Evolutionary conservation across 495 filamentous ascomycete species (phyloP), one percentile per base, ranked within the genome.

Genomic region (Entonaema liquescens): DNA sequence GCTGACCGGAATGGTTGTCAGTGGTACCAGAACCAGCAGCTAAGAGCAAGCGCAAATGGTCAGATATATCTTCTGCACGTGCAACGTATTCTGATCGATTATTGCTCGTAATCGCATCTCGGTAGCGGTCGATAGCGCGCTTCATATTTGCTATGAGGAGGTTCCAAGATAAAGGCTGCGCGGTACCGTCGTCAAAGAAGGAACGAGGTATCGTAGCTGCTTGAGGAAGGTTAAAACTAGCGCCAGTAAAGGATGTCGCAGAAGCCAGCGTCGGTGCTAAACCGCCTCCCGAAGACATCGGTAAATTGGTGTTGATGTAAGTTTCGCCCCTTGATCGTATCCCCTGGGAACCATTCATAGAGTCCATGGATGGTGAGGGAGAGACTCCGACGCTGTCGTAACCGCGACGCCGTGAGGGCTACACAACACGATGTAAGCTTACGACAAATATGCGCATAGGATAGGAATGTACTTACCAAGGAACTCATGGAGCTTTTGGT

Each of bases 1-100:
- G 95, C 68, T 97, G 95, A 49, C 96, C 96, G 11, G 95, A 99
- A 77, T 99, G 95, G 73, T 98, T 98, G 77, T 99, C 95, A 1
- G 95, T 99, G 3, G 95, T 98, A 56, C 93, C 93, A 8, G 95
- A 99, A 3, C 94, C 95, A 54, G 96, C 96, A 31, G 93, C 93
- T 44, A 99, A 87, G n/a, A 99, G 86, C 74, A 98, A 86, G 42
- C 95, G 91, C 44, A 98, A 84, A 79, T 98, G 94, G 76, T 99
- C 96, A 29, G 95, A 98, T 57, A 99, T 97, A 75, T 98, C 94
- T 80, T 99, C 96, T 6, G 95, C 95, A 60, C 90, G 89, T 57
- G 89, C 87, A 28, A 98, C 96, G 80, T 94, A 98, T 76, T 98
- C 93, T 12, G 93, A 92, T 33, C 93, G 88, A 72, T 92, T 89